Conservation (phyloP, 1,284 basidiomycete species). For the Malassezia dermatis region DNA sequence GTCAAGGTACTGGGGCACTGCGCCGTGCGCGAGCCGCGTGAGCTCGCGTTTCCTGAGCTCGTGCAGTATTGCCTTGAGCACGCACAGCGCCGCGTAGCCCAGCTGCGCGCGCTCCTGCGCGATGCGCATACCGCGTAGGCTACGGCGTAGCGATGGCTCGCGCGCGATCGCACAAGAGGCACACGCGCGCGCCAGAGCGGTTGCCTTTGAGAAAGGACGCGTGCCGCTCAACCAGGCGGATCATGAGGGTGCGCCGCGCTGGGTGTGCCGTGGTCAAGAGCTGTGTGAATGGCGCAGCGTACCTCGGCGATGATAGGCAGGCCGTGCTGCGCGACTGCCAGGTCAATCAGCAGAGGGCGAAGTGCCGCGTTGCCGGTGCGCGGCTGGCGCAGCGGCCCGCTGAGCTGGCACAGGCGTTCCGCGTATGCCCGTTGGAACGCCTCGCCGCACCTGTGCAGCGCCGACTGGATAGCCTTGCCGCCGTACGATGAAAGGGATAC, state of each 20-base stretch:
- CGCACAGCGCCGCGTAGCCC: conserved; percentile 6
- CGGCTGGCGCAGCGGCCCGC: not conserved
- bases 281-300: conserved; percentile 7
- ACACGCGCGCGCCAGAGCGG: conserved; percentile 42
- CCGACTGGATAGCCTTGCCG: conserved; percentile 42
- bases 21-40: not conserved
- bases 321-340: conserved; percentile 37
- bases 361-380: not conserved
- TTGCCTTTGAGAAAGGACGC: conserved; percentile 41
- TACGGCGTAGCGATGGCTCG: conserved; percentile 41
- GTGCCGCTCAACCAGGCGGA: conserved; percentile 38
- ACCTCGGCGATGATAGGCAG: conserved; percentile 43
- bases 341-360: conserved; percentile 33
- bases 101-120: not conserved
- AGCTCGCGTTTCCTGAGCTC: not conserved
- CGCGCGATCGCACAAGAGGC: conserved; percentile 45
- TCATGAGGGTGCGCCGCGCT: conserved; percentile 30
- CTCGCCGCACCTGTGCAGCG: conserved; percentile 27
- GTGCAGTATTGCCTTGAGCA: conserved; percentile 5
- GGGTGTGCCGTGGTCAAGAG: conserved; percentile 38
- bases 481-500: conserved; percentile 41
- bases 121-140: conserved; percentile 1
- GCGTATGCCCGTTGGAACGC: conserved; percentile 28
- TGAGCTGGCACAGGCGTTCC: conserved; percentile 23
- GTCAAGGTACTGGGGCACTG: not conserved